A percentile compares a stretch with the other conserved stretches of the same genome.
phyloP scores from a whole-genome alignment of 2,329 filamentous ascomycete genomes.

The Diplodia corticola region DNA sequence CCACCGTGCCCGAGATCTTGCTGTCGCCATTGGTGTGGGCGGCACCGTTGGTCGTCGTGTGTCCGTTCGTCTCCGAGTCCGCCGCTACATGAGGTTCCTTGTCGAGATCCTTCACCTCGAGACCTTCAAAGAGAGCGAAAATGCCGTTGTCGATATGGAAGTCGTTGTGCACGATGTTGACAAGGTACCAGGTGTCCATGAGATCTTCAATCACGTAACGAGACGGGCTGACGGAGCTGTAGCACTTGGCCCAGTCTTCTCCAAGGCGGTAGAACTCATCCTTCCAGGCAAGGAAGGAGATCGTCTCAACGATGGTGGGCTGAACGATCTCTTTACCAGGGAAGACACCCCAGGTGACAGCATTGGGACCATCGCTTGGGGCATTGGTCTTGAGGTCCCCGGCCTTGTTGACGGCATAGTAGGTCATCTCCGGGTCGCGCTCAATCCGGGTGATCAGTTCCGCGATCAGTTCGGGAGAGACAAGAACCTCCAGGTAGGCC shows the following conservation, averaged over 20 bases:
- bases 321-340: conserved; percentile 99
- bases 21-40: conserved; percentile 1
- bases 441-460: conserved; percentile 79
- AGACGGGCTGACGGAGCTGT: conserved; percentile 73
- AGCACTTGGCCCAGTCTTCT: conserved; percentile 91
- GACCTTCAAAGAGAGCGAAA: conserved; percentile 80
- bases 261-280: conserved; percentile 95
- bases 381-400: conserved; percentile 84
- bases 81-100: conserved; percentile 29
- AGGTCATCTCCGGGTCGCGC: conserved; percentile 78
- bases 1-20: conserved; percentile 9
- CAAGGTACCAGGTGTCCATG: conserved; percentile 88
- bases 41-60: background rate
- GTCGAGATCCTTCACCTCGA: conserved; percentile 68
- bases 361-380: conserved; percentile 83
- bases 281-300: conserved; percentile 98
- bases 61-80: background rate
- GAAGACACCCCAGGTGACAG: conserved; percentile 99
- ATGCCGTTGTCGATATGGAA: conserved; percentile 84
- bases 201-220: conserved; percentile 76
- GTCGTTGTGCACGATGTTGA: conserved; percentile 98
- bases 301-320: conserved; percentile 97
- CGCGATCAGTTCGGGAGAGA: conserved; percentile 75
- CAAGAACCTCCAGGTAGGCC: conserved; percentile 88
- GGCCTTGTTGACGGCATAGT: conserved; percentile 85